phyloP scores from a whole-genome alignment of 495 filamentous ascomycete genomes.

The Hypoxylon trugodes region DNA sequence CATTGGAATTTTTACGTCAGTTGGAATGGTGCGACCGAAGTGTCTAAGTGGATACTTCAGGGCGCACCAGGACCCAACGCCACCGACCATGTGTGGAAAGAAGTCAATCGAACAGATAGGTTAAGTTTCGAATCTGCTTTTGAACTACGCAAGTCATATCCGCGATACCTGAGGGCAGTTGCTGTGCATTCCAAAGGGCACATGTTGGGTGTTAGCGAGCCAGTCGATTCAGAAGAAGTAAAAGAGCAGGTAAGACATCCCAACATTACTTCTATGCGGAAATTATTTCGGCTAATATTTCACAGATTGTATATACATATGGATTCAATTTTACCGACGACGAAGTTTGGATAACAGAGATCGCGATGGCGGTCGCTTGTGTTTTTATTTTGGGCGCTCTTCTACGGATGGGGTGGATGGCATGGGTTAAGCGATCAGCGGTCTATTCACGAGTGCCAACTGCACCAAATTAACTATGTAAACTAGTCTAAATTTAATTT shows the following conservation, averaged over 20 bases:
- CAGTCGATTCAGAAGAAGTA: conserved; percentile 3
- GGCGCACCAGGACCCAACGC: conserved; percentile 14
- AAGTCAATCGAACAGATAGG: conserved; percentile 37
- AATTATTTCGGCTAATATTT: conserved; percentile 2
- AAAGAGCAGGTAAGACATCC: conserved; percentile 18
- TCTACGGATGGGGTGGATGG: conserved; percentile 13
- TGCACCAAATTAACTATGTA: conserved; percentile 6
- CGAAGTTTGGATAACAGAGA: not conserved
- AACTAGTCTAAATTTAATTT: conserved; percentile 6
- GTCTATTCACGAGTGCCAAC: conserved; percentile 24
- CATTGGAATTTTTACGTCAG: conserved; percentile 45
- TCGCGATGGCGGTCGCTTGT: conserved; percentile 10
- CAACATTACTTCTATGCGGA: not conserved
- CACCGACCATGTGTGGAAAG: conserved; percentile 30
- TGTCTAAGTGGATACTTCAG: conserved; percentile 44
- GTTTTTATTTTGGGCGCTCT: conserved; percentile 6
- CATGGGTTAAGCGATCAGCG: conserved; percentile 21
- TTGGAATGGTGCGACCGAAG: conserved; percentile 54
- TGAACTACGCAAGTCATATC: conserved; percentile 24
- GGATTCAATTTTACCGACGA: not conserved
- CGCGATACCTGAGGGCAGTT: conserved; percentile 35
- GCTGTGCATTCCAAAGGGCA: conserved; percentile 41
- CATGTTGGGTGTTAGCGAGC: conserved; percentile 33
- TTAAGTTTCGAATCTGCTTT: conserved; percentile 47
- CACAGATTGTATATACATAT: not conserved